A percentile compares a stretch with the other conserved stretches of the same genome.
These are phyloP conservation scores for Diaporthe destruens DNA, from an alignment of 2,329 filamentous ascomycete species.

Conservation along the genomic window DNA sequence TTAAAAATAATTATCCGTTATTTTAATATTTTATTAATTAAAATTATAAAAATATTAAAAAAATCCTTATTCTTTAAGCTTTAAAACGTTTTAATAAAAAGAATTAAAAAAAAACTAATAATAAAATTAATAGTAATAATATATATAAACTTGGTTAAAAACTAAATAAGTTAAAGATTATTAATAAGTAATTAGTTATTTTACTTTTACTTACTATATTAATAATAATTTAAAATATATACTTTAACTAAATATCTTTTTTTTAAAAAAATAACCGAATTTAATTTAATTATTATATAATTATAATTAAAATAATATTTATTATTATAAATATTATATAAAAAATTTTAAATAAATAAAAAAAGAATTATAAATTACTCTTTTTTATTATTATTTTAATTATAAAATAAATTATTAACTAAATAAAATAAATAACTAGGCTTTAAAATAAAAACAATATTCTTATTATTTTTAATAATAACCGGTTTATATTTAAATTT, in stretches of 20 bases:
- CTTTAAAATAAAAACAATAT: too few species aligned
- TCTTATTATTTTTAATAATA: too few species aligned
- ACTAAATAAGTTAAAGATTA: not conserved
- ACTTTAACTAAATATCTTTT: not conserved
- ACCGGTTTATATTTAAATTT: not conserved
- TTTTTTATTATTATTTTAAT: too few species aligned
- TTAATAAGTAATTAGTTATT: too few species aligned
- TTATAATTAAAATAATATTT: not conserved
- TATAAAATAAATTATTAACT: too few species aligned
- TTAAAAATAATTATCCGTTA: not conserved
- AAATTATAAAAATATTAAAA: not conserved
- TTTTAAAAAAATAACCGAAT: not conserved
- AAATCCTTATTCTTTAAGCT: not conserved
- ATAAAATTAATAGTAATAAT: not conserved
- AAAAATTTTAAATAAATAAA: not conserved
- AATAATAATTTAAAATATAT: not conserved
- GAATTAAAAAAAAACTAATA: not conserved
- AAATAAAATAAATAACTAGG: too few species aligned
- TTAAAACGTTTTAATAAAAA: not conserved
- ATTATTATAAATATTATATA: not conserved
- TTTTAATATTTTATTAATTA: not conserved
- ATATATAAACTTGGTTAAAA: not conserved
- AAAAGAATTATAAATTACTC: too few species aligned
- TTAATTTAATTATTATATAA: not conserved
- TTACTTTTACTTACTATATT: not conserved